Conservation (phyloP, 129 eudicot species). For the Helianthus tuberosus region DNA sequence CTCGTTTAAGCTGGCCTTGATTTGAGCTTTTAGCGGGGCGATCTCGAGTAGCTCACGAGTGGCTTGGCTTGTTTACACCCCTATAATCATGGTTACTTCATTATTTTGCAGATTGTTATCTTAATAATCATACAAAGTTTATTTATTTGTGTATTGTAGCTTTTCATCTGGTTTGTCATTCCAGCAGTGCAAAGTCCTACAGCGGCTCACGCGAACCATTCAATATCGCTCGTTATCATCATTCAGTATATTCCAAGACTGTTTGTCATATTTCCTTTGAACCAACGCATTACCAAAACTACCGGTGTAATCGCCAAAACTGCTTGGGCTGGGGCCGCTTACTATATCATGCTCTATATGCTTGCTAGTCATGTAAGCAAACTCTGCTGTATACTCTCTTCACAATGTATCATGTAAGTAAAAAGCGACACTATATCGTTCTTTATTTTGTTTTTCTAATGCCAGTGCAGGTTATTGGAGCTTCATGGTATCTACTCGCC, state of each 20-base stretch:
- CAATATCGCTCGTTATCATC: slow-evolving; percentile 66
- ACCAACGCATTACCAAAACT: slow-evolving; percentile 62
- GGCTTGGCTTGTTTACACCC: no score
- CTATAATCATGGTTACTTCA: no score
- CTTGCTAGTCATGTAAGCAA: slow-evolving; percentile 90
- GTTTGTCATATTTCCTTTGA: slow-evolving; percentile 74
- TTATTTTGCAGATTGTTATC: no score
- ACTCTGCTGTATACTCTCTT: background rate
- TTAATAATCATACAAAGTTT: no score
- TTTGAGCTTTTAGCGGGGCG: no score
- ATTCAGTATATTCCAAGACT: slow-evolving; percentile 81
- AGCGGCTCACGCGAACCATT: slow-evolving; percentile 59
- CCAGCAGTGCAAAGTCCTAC: slow-evolving; percentile 43
- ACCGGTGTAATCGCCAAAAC: slow-evolving; percentile 81
- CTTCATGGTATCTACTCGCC: slow-evolving; percentile 73
- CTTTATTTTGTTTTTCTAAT: slow-evolving; percentile 20
- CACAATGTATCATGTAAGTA: background rate
- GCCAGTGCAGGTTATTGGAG: slow-evolving; percentile 78
- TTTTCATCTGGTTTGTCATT: slow-evolving; percentile 62
- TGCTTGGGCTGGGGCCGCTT: slow-evolving; percentile 91
- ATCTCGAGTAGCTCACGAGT: no score
- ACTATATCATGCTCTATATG: slow-evolving; percentile 72
- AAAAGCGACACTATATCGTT: background rate
- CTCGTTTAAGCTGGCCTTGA: no score
- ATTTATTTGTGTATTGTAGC: slow-evolving; percentile 45